A percentile compares a stretch with the other conserved stretches of the same genome.
Evolutionary conservation across 1,284 basidiomycete genomes (phyloP).

Genomic region (Ganoderma leucocontextum): DNA sequence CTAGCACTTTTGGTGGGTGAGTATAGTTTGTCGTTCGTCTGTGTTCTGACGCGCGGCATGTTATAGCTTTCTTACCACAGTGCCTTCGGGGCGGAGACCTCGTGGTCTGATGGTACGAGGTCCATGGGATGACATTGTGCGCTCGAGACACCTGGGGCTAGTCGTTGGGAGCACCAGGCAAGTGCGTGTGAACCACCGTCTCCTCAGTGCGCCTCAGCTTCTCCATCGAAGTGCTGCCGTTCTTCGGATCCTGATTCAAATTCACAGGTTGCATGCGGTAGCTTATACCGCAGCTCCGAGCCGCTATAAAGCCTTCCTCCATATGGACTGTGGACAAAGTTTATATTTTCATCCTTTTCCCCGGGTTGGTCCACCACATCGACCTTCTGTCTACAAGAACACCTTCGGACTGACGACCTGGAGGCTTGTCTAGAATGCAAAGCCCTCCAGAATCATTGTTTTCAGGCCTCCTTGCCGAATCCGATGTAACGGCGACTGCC

Average conservation of each 20-base stretch:
- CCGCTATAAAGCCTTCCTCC: neutral
- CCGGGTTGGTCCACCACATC: neutral
- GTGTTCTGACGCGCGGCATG: neutral
- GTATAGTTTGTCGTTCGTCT: neutral
- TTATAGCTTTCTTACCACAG: neutral
- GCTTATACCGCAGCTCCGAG: neutral
- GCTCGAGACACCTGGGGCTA: too few relatives aligned
- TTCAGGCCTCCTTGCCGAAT: neutral
- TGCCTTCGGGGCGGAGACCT: too few relatives aligned
- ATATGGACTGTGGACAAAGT: neutral
- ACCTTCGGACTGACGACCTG: neutral
- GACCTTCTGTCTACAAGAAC: neutral
- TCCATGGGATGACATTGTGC: too few relatives aligned
- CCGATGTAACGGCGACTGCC: neutral
- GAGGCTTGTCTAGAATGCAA: neutral
- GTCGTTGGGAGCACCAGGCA: neutral
- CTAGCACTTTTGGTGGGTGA: neutral
- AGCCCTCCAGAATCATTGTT: neutral
- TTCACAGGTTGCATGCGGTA: neutral
- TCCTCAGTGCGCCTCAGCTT: neutral
- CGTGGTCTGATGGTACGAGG: too few relatives aligned
- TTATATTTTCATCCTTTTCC: neutral
- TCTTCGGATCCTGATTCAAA: neutral
- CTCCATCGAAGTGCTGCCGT: neutral
- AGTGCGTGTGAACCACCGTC: neutral